Evolutionary conservation across 108 stramenopile genomes (phyloP), one percentile per base, ranked within the genome.

Genomic region (Phaeodactylum tricornutum): DNA sequence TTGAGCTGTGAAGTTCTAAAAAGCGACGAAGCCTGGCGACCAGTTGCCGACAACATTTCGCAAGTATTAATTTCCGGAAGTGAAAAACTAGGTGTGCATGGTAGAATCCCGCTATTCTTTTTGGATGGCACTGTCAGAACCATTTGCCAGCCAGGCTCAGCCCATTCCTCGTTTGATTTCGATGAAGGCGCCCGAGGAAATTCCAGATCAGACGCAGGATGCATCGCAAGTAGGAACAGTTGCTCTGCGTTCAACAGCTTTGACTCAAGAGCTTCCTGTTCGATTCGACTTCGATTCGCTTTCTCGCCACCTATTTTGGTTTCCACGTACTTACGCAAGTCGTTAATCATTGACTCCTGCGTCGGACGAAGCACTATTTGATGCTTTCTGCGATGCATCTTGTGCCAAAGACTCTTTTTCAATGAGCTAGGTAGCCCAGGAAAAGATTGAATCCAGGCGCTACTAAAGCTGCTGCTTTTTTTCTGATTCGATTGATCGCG

Each of bases 131-230:
- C 75, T 0, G 38, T 44, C 3, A 77, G 70, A 28, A 51, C 37
- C 23, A 77, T 19, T 20, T 64, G 52, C 66, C 75, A 77, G n/a
- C 75, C 75, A 20, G 75, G 75, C 44, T 77, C 75, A 11, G 54
- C 66, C 69, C 69, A 77, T 7, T 58, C 32, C 7, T 54, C 51
- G 11, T 42, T 19, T 2, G 68, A 59, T 29, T 44, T 38, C 1
- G 69, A 43, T 4, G 60, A 43, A 26, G 62, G 62, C 4, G 33
- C 45, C 23, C 44, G 5, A n/a, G 44, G 29, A 16, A 43, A 29
- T 19, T 24, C 12, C 12, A 27, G 31, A 4, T 31, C 29, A 20
- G 55, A 62, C 15, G 37, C 28, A n/a, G 75, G 75, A 32, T 67
- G 60, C 28, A 47, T 53, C 2, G 66, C 66, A 2, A 71, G 47